phyloP scores from a whole-genome alignment of 2,329 filamentous ascomycete species.

The Fusarium buxicola region DNA sequence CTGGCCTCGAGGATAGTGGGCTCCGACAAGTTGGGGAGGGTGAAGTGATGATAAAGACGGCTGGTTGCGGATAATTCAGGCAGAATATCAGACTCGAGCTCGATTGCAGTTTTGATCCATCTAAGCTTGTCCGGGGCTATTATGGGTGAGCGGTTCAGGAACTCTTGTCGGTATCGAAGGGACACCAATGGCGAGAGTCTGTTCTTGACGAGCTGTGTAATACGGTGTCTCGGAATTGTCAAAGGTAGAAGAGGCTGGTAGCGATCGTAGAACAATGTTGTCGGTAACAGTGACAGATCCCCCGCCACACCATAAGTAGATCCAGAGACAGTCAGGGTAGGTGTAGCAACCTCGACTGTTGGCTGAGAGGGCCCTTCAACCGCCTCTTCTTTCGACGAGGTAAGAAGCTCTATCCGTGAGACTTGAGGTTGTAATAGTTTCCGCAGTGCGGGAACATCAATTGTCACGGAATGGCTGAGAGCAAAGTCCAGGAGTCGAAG shows the following conservation, averaged over 20 bases:
- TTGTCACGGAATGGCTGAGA: constrained; percentile 53
- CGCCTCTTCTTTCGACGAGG: constrained; percentile 25
- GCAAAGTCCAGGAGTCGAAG: constrained; percentile 53
- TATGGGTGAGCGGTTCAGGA: constrained; percentile 43
- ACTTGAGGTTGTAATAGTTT: constrained; percentile 44
- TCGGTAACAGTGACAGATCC: constrained; percentile 46
- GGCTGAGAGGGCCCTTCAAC: constrained; percentile 21
- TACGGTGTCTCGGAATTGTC: constrained; percentile 50
- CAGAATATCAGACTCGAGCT: constrained; percentile 50
- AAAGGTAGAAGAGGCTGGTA: constrained; percentile 55
- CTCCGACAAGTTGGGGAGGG: constrained; percentile 43
- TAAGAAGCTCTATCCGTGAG: constrained; percentile 38
- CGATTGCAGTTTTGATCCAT: constrained; percentile 43
- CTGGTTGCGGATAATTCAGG: constrained; percentile 53
- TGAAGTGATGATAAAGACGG: constrained; percentile 51
- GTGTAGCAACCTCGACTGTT: constrained; percentile 41
- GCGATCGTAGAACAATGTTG: constrained; percentile 51
- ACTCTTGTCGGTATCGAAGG: constrained; percentile 55
- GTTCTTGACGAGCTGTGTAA: constrained; percentile 53
- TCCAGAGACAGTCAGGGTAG: constrained; percentile 54
- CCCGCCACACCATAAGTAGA: constrained; percentile 54
- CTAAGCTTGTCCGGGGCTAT: constrained; percentile 27
- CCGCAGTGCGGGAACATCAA: constrained; percentile 50
- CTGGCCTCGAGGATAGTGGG: constrained; percentile 54
- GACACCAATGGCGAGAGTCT: constrained; percentile 54